Evolutionary conservation across 352 stramenopile genomes (phyloP), one percentile per base, ranked within the genome.

Genomic region (Globisporangium barbulae): DNA sequence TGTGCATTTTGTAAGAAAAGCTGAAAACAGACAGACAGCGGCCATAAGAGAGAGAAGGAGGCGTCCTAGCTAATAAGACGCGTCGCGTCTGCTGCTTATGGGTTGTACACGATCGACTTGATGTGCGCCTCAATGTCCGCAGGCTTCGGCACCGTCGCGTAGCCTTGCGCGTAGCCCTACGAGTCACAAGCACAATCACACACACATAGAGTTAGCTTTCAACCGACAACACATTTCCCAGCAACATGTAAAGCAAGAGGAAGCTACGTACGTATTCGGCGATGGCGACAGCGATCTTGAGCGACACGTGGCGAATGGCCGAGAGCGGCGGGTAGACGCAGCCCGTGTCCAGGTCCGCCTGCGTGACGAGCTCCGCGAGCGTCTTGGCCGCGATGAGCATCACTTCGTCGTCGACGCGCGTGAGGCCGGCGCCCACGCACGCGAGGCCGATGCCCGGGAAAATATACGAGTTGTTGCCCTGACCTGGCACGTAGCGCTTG

Each of bases 401-500:
- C 53, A 96, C 78, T 63, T 88, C 80, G 53, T 96, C 83, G 52
- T 91, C 75, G 35, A 93, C 82, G 67, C 86, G 81, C 17, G 81
- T 91, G 35, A 93, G 54, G 4, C 82, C 88, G 37, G 79, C 91
- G 5, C 96, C 77, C n/a, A 98, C 90, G 22, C 94, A 94, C 42
- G 92, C 96, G 5, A 99, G 83, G 25, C 94, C 97, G 60, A 99
- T 82, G 53, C 96, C 97, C 22, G 97, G 96, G 82, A 99, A 99
- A 67, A 99, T 92, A 77, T 98, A 99, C 73, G 96, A 93, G 78
- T 98, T 98, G 83, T 98, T 98, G 72, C 89, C 86, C 71, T 98
- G 92, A 45, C 87, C 85, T 31, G 91, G 92, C 52, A 93, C 76
- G 59, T 79, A 93, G 19, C 71, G 88, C 67, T 91, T 81, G 57